Base-by-base conservation (phyloP, 805 yeast species). In the Saccharomycopsis javanensis region DNA sequence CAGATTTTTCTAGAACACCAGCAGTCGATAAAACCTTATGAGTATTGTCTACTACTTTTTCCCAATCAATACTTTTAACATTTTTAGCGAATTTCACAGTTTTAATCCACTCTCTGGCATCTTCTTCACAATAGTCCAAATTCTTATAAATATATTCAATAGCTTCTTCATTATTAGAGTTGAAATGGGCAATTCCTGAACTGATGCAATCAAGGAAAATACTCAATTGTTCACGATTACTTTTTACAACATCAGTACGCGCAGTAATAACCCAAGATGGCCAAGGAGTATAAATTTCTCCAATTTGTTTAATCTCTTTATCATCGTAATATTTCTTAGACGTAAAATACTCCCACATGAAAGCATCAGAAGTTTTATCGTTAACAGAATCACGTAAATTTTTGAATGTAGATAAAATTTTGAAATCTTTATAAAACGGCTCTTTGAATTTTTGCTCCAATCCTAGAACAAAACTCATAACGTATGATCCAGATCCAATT, bases 281-380 rank as follows among this genome's bases (percentile, higher is more conserved):
- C 97, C 97, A 90, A 18, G 97, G 97, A 0, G 97, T 90, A 71
- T 86, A 87, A 57, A 90, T 89, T 62, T 86, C 88, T 15, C 96
- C 97, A 60, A 90, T 82, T 63, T 79, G 75, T 71, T 86, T 88
- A 71, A 91, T 83, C 64, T 89, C 97, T 20, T 80, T 78, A 56
- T 72, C 77, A 65, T 88, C 96, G 68, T 86, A 88, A 72, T 87
- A 90, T 67, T 80, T 81, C 67, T 90, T 90, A 34, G 91, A 82
- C 1, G 97, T 90, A 74, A 90, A 90, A 70, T 86, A 79, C 66
- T 90, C 97, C 97, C 97, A 90, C 96, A 91, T 86, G 70, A 90
- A 90, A 1, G 92, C 95, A 66, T 90, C 97, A 35, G 84, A 75
- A 8, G 51, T 30, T 59, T 70, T 71, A 63, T 72, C 71, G 70